A percentile compares a stretch with the other conserved stretches of the same genome.
Evolutionary conservation across 768 basidiomycete species (phyloP).

Genomic region (Agaricus blazei): DNA sequence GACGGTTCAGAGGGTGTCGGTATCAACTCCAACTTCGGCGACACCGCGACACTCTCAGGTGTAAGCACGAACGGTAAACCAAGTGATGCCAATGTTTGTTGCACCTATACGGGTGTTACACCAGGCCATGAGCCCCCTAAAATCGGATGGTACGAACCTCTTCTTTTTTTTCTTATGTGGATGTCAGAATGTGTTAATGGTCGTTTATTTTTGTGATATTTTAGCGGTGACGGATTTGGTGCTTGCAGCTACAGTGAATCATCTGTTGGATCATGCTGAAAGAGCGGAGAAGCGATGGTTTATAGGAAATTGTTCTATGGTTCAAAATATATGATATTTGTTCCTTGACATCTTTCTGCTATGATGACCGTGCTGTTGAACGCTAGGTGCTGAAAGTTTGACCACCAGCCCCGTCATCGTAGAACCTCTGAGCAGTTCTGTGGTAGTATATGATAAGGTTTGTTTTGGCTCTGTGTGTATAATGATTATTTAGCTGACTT

Average conservation of each 20-base stretch:
- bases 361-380: too few relatives aligned
- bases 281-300: background rate
- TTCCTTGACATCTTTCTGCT: too few relatives aligned
- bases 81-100: slow-evolving; percentile 20
- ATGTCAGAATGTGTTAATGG: background rate
- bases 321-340: too few relatives aligned
- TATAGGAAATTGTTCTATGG: too few relatives aligned
- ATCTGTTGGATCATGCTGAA: slow-evolving; percentile 19
- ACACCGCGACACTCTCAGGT: slow-evolving; percentile 20
- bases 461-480: too few relatives aligned
- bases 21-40: slow-evolving; percentile 24
- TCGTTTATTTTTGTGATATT: background rate
- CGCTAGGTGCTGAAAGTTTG: too few relatives aligned
- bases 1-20: slow-evolving; percentile 20
- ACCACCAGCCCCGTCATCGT: too few relatives aligned
- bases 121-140: slow-evolving; percentile 21
- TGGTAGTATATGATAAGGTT: too few relatives aligned
- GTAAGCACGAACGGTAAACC: slow-evolving; percentile 23
- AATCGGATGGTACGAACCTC: slow-evolving; percentile 21
- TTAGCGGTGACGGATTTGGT: slow-evolving; percentile 18
- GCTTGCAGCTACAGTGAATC: slow-evolving; percentile 20
- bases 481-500: too few relatives aligned
- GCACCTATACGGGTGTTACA: slow-evolving; percentile 20
- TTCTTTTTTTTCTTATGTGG: background rate
- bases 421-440: too few relatives aligned